Base-by-base conservation (phyloP, 2,329 filamentous ascomycete species). In the Proliferodiscus dingleyae region DNA sequence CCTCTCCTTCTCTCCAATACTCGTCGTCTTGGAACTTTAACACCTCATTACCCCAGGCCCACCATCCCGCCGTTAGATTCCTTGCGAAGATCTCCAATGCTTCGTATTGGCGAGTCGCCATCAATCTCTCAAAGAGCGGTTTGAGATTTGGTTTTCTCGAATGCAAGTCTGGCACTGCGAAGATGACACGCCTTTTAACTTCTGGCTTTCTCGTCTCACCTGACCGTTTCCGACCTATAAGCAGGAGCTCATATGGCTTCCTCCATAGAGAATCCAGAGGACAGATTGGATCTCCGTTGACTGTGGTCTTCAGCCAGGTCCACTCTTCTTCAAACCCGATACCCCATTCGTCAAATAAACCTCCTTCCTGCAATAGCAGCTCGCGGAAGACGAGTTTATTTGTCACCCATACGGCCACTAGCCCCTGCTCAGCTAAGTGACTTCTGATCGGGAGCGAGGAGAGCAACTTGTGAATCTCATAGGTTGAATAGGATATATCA, bases 51-150 rank as follows among this genome's bases (percentile, higher is more conserved):
- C 87, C 87, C 85, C 85, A 90, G 22, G 77, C 77, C 75, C 81
- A 86, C 87, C 87, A 91, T 0, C 84, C 84, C 6, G 79, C 74
- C 2, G 86, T 87, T 36, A 89, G 66, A 60, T 85, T 80, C 45
- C 87, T 73, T 1, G 86, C 84, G 67, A 91, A 93, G 2, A 90
- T 71, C 64, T 93, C 87, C n/a, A 90, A 68, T 2, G 76, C 85
- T 13, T 62, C 59, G 54, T 80, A 83, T 2, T 69, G 63, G 4
- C 58, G 37, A 28, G 59, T 51, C 2, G 69, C 68, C 22, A 87
- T 57, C n/a, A 81, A 57, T 3, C 71, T 66, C 43, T 76, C 72
- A 39, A 89, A 75, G 18, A 87, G 54, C 2, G 64, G 58, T 49
- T 81, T 80, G 45, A 91, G 60, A 57, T 81, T 87, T 3, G 87